Evolutionary conservation across 345 rosid genomes (phyloP).

Genomic region (Populus ilicifolia): DNA sequence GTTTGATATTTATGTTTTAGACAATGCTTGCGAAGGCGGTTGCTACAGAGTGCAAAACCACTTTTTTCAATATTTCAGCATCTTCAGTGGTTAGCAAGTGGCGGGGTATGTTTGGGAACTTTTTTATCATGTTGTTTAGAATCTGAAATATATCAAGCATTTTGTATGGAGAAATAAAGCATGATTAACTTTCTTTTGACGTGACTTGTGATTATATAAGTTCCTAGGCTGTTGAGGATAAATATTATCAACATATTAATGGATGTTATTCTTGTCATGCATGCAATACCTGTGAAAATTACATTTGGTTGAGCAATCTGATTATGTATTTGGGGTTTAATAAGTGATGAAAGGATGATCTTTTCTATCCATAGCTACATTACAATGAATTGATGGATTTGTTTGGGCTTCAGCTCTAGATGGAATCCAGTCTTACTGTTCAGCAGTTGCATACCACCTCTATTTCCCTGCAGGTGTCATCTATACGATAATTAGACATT

Average conservation of each 20-base stretch:
- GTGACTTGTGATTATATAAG: neutral
- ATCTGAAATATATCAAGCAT: neutral
- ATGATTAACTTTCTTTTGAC: neutral
- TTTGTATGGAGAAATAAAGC: neutral
- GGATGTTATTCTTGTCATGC: neutral
- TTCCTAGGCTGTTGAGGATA: neutral
- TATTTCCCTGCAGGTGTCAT: neutral
- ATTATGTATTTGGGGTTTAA: neutral
- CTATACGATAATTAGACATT: neutral
- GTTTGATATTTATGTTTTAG: slow-evolving; percentile 39
- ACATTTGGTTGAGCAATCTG: neutral
- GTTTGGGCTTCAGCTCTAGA: neutral
- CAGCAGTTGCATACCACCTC: neutral
- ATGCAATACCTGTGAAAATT: neutral
- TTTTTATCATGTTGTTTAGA: neutral
- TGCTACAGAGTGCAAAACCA: slow-evolving; percentile 97
- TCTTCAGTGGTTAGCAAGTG: slow-evolving; percentile 99
- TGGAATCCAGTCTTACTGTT: neutral
- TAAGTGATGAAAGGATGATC: neutral
- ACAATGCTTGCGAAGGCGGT: slow-evolving; percentile 99
- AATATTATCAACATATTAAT: neutral
- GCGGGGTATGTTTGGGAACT: slow-evolving; percentile 57
- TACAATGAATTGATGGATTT: neutral
- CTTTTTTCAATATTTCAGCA: slow-evolving; percentile 96
- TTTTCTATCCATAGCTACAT: neutral